Base-by-base conservation (phyloP, 75 land plant genomes). In the Isoetes taiwanensis region DNA sequence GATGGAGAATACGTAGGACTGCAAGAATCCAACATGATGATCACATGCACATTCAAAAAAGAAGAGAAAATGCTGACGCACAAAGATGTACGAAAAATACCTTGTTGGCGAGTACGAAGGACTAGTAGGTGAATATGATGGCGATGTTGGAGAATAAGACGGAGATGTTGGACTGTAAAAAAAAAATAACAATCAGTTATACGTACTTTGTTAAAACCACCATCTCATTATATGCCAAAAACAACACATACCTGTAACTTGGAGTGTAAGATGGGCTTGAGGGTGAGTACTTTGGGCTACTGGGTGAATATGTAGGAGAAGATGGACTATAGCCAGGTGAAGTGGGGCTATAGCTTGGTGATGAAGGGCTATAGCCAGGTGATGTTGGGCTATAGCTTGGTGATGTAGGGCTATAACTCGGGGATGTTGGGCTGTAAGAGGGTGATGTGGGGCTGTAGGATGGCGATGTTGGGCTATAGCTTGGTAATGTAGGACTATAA, bases 91-190 rank as follows among this genome's bases (percentile, higher is more conserved):
- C 0, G 16, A 2, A 42, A 11, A 11, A 64, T 72, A 81, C 89
- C 89, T 84, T 69, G 74, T 84, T 3, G 89, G 48, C 2, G 43
- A 54, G 71, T 85, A 90, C 3, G 80, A 68, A 41, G 90, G 88
- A 56, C 88, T 84, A 20, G 85, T 68, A 24, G 85, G 85, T 34
- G 78, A 75, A 66, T 84, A 80, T n/a, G 98, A 72, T 3, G 98
- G 98, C 41, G 98, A 93, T 10, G 98, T 84, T 29, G 98, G 98
- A 11, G 89, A 90, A 72, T 85, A 90, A 56, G 91, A 74, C 27
- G 81, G 91, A 41, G 97, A 85, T 28, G 91, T 80, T n/a, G 97
- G 97, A 63, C 97, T 90, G 76, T 72, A 74, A 57, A 12, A 28
- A 8, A 41, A 6, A 0, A 16, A 9, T 16, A 20, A 11, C 24